These are phyloP conservation scores for Verbascum thapsus DNA, from an alignment of 257 asterid species.

Conservation along the genomic window DNA sequence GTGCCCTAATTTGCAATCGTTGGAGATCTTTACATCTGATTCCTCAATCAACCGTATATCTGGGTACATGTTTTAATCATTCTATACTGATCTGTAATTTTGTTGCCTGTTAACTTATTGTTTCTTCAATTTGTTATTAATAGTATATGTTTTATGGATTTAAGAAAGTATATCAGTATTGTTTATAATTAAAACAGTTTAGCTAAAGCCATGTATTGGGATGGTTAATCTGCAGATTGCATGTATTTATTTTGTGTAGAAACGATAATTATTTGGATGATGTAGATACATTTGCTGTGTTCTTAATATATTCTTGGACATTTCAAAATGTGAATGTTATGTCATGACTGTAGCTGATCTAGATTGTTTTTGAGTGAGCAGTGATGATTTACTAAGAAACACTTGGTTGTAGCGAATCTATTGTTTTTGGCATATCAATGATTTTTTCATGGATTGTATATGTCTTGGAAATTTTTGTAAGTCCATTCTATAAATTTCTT, in stretches of 20 bases:
- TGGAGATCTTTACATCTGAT: constrained; percentile 72
- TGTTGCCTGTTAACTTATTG: neutral
- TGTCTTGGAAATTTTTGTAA: constrained; percentile 2
- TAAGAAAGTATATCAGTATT: neutral
- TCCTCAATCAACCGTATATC: constrained; percentile 71
- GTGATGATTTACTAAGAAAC: constrained; percentile 4
- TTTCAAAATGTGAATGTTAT: neutral
- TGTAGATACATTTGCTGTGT: neutral
- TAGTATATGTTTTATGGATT: neutral
- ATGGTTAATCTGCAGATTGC: neutral
- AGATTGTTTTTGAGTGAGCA: constrained; percentile 1
- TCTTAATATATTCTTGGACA: neutral
- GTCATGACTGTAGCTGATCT: constrained; percentile 1
- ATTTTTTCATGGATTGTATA: neutral
- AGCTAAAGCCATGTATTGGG: neutral
- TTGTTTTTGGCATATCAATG: too few species aligned
- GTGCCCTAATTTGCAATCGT: constrained; percentile 74
- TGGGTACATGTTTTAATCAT: constrained; percentile 54
- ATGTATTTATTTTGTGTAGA: neutral
- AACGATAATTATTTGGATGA: neutral
- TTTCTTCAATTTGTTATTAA: neutral
- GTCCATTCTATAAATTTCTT: constrained; percentile 21
- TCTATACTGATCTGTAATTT: constrained; percentile 7
- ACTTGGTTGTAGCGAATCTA: constrained; percentile 11
- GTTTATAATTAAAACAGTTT: neutral